Evolutionary conservation across 768 basidiomycete genomes (phyloP).

Genomic region (Sarcodon sp.): DNA sequence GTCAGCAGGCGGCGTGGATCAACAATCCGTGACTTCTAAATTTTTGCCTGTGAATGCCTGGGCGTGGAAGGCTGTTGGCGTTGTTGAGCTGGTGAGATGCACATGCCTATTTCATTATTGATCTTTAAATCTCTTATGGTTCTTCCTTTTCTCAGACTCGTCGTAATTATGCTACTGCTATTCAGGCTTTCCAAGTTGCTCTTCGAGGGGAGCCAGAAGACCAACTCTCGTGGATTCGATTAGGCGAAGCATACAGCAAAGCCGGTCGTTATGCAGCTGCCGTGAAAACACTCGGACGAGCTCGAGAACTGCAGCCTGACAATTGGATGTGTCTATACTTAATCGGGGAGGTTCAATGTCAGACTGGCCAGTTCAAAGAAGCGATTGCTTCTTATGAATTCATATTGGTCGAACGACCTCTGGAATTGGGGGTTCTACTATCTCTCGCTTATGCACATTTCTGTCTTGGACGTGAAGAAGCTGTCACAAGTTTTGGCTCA

Average conservation of each 20-base stretch:
- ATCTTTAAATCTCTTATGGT: conserved; percentile 1
- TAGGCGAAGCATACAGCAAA: conserved; percentile 85
- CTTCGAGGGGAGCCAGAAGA: conserved; percentile 71
- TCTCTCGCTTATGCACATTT: conserved; percentile 64
- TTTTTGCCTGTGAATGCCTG: conserved; percentile 77
- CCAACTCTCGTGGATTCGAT: conserved; percentile 72
- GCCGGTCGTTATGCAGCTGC: conserved; percentile 85
- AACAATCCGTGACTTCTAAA: conserved; percentile 24
- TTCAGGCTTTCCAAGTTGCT: conserved; percentile 78
- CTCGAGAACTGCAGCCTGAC: conserved; percentile 55
- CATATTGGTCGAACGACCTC: conserved; percentile 41
- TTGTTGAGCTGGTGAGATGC: conserved; percentile 72
- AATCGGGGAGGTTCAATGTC: conserved; percentile 73
- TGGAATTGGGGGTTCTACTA: conserved; percentile 60
- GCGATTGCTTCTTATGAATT: conserved; percentile 54
- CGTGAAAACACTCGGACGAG: conserved; percentile 71
- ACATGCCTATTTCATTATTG: neutral
- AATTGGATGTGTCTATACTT: conserved; percentile 82
- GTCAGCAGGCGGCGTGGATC: conserved; percentile 22
- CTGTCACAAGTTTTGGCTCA: conserved; percentile 54
- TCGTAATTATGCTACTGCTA: conserved; percentile 59
- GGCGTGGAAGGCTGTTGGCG: conserved; percentile 96
- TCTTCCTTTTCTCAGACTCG: conserved; percentile 33
- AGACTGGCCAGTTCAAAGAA: conserved; percentile 63
- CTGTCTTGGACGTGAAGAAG: conserved; percentile 54